Evolutionary conservation across 352 stramenopile genomes (phyloP), one percentile per base, ranked within the genome.

Genomic region (Phytopythium chamaehyphon): DNA sequence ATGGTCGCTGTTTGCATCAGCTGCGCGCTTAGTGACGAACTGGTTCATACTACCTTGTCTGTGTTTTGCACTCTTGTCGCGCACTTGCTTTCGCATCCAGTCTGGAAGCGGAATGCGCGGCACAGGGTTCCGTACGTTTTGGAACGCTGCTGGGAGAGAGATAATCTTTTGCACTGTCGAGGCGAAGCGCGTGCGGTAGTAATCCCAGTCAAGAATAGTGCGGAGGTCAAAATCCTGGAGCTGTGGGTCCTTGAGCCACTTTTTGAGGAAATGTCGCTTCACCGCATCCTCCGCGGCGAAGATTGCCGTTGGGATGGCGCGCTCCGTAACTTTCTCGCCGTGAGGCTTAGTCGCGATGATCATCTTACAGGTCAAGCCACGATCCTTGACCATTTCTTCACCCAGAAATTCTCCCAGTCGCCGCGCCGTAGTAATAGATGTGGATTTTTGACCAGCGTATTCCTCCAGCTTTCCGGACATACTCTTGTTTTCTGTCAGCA

Each of bases 81-180:
- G 85, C 55, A 98, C 83, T 61, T 96, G 89, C 43, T 88, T 91
- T 7, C 91, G 71, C 61, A 99, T 90, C 97, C 97, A 99, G 37
- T 98, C 91, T 12, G 97, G 97, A 59, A 99, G 78, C 38, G 89
- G 69, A 40, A 99, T 95, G 8, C 96, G 81, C 5, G 96, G 96
- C 9, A 99, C 95, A 6, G 97, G 97, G 70, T 99, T 99, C 15
- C 61, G 61, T 3, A 98, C 76, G 54, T 97, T 97, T 66, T 99
- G 97, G 54, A 99, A 90, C 18, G 94, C 97, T 22, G 97, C 97
- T 11, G 97, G 97, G 40, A 99, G 98, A 10, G 95, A 99, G 58
- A 99, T 98, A 69, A 99, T 99, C 66, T 99, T 99, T 50, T 98
- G 96, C 33, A 99, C 96, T 0, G 92, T 98, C 31, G 75, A 79